Conservation (phyloP, 331 rosid genomes). For the Acacia pycnantha region DNA sequence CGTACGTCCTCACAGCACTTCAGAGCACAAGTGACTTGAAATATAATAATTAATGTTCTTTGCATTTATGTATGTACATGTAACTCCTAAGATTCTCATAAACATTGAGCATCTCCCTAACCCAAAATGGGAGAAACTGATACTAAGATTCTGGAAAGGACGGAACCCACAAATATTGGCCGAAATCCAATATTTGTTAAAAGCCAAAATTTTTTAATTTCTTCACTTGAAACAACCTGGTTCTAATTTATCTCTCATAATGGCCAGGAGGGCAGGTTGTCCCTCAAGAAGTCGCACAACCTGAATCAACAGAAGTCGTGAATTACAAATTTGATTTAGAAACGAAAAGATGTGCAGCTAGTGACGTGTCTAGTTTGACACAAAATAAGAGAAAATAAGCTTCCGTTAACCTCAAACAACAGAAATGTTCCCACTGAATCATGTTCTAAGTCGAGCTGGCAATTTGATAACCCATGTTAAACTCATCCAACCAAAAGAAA, state of each 20-base stretch:
- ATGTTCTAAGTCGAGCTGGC: neutral
- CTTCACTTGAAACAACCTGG: slow-evolving; percentile 39
- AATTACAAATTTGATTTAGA: neutral
- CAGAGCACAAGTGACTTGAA: neutral
- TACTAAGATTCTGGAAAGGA: neutral
- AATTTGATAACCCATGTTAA: neutral
- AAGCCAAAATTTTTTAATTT: neutral
- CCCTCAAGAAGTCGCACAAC: slow-evolving; percentile 92
- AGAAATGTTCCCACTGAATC: neutral
- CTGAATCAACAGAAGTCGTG: slow-evolving; percentile 36
- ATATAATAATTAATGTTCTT: neutral
- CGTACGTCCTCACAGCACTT: neutral
- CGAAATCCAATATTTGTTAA: neutral
- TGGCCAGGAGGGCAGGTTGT: slow-evolving; percentile 48
- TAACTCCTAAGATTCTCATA: neutral
- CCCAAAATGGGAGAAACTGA: slow-evolving; percentile 12
- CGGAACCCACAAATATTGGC: neutral
- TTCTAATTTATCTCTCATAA: slow-evolving; percentile 44
- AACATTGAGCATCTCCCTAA: neutral
- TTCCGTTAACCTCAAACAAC: neutral
- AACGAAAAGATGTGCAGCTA: neutral
- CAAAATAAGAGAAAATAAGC: neutral
- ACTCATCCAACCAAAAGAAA: neutral
- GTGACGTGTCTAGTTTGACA: neutral
- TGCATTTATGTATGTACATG: neutral